These are phyloP conservation scores for Paragyromitra xinjiangensis DNA, from an alignment of 495 filamentous ascomycete species.

Conservation along the genomic window DNA sequence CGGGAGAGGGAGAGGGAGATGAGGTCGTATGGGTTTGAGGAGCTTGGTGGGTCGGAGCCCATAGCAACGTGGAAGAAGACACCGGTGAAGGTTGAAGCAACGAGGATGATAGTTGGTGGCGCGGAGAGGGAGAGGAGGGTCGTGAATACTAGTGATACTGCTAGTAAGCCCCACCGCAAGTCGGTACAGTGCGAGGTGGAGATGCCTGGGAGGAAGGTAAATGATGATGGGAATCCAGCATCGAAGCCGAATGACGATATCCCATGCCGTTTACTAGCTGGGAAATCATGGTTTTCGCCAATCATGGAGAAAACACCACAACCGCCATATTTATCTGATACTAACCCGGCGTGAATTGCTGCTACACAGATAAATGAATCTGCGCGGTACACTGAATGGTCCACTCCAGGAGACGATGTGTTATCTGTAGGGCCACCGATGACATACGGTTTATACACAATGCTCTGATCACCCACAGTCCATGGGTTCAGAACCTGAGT, in stretches of 20 bases:
- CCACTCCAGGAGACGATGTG: constrained; percentile 43
- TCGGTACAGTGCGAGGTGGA: constrained; percentile 67
- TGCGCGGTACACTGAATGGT: constrained; percentile 71
- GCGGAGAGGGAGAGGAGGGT: constrained; percentile 73
- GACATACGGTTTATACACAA: constrained; percentile 75
- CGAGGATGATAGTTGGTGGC: constrained; percentile 72
- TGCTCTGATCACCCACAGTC: constrained; percentile 76
- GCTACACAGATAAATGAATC: constrained; percentile 85
- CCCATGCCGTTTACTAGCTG: constrained; percentile 68
- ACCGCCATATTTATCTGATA: constrained; percentile 73
- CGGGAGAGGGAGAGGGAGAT: constrained; percentile 76
- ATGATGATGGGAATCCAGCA: constrained; percentile 79
- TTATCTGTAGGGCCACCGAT: constrained; percentile 74
- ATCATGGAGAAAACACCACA: constrained; percentile 76
- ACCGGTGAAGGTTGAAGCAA: constrained; percentile 74
- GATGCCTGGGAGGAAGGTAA: constrained; percentile 65
- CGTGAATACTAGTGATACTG: constrained; percentile 75
- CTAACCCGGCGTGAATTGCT: constrained; percentile 79
- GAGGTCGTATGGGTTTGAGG: constrained; percentile 64
- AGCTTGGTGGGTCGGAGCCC: constrained; percentile 76
- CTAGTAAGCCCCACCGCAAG: constrained; percentile 76
- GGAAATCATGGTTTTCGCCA: constrained; percentile 72
- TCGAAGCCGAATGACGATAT: constrained; percentile 75
- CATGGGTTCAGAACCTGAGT: constrained; percentile 72
- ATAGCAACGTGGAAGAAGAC: constrained; percentile 81